Percentiles rank a stretch among this genome's conserved stretches.
Evolutionary conservation across 2,329 filamentous ascomycete species (phyloP).

Genomic region (Clarireedia monteithiana): DNA sequence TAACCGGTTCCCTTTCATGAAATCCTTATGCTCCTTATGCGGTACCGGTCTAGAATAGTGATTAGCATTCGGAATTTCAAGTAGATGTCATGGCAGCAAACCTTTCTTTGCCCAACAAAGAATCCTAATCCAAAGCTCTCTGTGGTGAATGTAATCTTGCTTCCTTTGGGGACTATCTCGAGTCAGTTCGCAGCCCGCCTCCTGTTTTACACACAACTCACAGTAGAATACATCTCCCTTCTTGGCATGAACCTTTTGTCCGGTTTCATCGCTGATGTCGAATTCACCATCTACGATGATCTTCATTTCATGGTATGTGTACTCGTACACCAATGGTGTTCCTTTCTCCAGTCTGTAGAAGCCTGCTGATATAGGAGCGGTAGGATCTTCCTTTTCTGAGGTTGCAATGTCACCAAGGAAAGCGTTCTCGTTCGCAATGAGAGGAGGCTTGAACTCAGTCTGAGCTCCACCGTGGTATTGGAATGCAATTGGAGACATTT

Average conservation of each 20-base stretch:
- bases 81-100: slow-evolving; percentile 4
- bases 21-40: neutral
- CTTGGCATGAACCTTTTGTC: slow-evolving; percentile 45
- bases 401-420: slow-evolving; percentile 47
- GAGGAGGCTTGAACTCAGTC: slow-evolving; percentile 48
- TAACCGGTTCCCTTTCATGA: neutral
- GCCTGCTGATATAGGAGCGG: slow-evolving; percentile 48
- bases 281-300: slow-evolving; percentile 57
- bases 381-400: slow-evolving; percentile 41
- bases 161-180: slow-evolving; percentile 28
- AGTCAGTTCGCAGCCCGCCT: slow-evolving; percentile 8
- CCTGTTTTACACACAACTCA: slow-evolving; percentile 12
- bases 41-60: neutral
- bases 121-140: slow-evolving; percentile 29
- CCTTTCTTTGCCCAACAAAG: slow-evolving; percentile 30
- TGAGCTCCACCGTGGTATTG: slow-evolving; percentile 45
- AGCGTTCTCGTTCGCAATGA: slow-evolving; percentile 57
- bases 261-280: slow-evolving; percentile 52
- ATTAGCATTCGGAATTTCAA: neutral
- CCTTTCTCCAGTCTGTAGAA: slow-evolving; percentile 57
- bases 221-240: slow-evolving; percentile 57
- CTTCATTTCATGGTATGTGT: slow-evolving; percentile 61
- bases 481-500: slow-evolving; percentile 23
- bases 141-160: slow-evolving; percentile 30
- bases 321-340: slow-evolving; percentile 53